phyloP scores from a whole-genome alignment of 2,329 filamentous ascomycete species.

The Curvularia spicifera region DNA sequence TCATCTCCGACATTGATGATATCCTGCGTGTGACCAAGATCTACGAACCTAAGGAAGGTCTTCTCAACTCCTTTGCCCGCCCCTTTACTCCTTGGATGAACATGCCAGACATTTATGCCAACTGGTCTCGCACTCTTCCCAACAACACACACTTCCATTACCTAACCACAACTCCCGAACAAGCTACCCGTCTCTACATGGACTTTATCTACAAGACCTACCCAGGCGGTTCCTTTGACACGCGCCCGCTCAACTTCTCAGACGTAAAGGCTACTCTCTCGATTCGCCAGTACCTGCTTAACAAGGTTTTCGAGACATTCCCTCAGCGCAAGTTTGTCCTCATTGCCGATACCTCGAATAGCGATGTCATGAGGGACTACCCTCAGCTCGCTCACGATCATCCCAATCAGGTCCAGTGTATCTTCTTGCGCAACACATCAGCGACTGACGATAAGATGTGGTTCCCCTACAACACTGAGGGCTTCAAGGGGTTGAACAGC shows the following conservation, averaged over 20 bases:
- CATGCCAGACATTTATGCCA: constrained; percentile 79
- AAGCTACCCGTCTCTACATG: constrained; percentile 79
- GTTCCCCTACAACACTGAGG: constrained; percentile 77
- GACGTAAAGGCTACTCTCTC: constrained; percentile 73
- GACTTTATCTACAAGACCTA: constrained; percentile 79
- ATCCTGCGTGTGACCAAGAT: constrained; percentile 83
- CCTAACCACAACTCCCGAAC: constrained; percentile 79
- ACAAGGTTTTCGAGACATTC: constrained; percentile 76
- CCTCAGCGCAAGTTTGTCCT: constrained; percentile 77
- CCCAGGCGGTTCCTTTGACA: constrained; percentile 78
- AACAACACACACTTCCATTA: constrained; percentile 78
- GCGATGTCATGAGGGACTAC: constrained; percentile 73
- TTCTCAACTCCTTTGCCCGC: constrained; percentile 77
- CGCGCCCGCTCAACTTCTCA: constrained; percentile 76
- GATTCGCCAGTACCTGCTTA: constrained; percentile 72
- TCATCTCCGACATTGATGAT: constrained; percentile 80
- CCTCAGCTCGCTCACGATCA: constrained; percentile 68
- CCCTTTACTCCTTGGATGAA: constrained; percentile 76
- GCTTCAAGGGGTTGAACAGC: constrained; percentile 71
- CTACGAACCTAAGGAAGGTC: constrained; percentile 74
- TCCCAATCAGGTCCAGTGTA: constrained; percentile 76
- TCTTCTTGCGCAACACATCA: constrained; percentile 76
- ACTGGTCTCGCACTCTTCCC: constrained; percentile 71
- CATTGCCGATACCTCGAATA: constrained; percentile 77
- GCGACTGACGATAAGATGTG: constrained; percentile 70